These are phyloP conservation scores for Piper betle DNA, from an alignment of 164 flowering plant species.

Conservation along the genomic window DNA sequence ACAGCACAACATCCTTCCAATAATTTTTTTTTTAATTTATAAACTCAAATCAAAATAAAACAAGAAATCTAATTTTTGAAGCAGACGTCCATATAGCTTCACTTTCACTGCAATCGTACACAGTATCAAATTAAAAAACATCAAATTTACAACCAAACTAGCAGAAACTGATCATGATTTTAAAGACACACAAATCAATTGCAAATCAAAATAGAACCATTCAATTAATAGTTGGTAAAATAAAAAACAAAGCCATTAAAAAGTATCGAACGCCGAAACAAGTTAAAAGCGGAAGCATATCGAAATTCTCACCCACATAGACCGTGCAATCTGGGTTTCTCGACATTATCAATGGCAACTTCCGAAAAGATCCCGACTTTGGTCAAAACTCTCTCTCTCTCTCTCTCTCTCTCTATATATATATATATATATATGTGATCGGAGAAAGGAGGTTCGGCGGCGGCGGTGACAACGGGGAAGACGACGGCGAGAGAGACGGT, in stretches of 20 bases:
- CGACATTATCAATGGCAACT: neutral
- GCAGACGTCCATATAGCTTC: no score
- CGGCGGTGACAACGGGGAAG: no score
- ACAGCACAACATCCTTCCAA: neutral
- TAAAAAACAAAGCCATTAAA: no score
- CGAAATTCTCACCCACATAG: constrained; percentile 4
- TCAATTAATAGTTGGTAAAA: no score
- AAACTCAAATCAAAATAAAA: neutral
- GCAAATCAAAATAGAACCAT: neutral
- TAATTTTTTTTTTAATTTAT: neutral
- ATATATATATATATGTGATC: no score
- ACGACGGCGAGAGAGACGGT: no score
- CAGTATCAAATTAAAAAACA: neutral
- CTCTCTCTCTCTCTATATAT: neutral
- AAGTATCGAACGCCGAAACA: no score
- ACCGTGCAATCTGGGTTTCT: constrained; percentile 9
- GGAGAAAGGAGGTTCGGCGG: no score
- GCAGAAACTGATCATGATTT: neutral
- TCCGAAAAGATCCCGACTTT: neutral
- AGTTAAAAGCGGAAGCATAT: no score
- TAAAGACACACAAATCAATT: neutral
- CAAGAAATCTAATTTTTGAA: no score
- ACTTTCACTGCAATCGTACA: no score
- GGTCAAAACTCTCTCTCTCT: neutral
- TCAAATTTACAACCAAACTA: neutral